phyloP scores from a whole-genome alignment of 192 early-diverging fungal genomes.

The Umbelopsis sp. region DNA sequence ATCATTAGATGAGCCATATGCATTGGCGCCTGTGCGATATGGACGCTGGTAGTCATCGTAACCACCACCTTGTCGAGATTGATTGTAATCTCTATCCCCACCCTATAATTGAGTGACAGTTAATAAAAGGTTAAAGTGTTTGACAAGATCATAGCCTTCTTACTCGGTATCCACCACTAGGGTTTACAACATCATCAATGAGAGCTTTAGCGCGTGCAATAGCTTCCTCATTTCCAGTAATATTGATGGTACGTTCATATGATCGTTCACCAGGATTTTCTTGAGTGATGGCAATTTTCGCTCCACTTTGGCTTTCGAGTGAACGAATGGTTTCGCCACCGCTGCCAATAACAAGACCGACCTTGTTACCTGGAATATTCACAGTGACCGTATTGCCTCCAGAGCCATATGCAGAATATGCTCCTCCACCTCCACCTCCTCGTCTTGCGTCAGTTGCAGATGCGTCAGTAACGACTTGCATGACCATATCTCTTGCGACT shows the following conservation, averaged over 20 bases:
- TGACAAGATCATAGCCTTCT: neutral
- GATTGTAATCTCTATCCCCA: slow-evolving; percentile 5
- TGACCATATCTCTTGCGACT: slow-evolving; percentile 54
- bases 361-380: slow-evolving; percentile 64
- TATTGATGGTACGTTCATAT: slow-evolving; percentile 55
- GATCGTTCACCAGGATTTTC: slow-evolving; percentile 45
- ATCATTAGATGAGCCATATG: neutral
- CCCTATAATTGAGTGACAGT: neutral
- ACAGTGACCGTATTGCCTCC: slow-evolving; percentile 48
- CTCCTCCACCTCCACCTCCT: slow-evolving; percentile 21
- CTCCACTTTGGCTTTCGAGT: slow-evolving; percentile 67
- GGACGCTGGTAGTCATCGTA: slow-evolving; percentile 6
- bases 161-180: slow-evolving; percentile 19
- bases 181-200: slow-evolving; percentile 75
- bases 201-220: slow-evolving; percentile 68
- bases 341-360: slow-evolving; percentile 84
- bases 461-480: slow-evolving; percentile 49
- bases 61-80: slow-evolving; percentile 24
- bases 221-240: slow-evolving; percentile 72
- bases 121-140: no score
- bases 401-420: slow-evolving; percentile 22
- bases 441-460: slow-evolving; percentile 31
- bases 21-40: slow-evolving; percentile 25
- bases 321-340: slow-evolving; percentile 78
- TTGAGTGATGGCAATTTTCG: slow-evolving; percentile 70